Base-by-base conservation (phyloP, 1,284 basidiomycete genomes). In the Marasmius fiardii region DNA sequence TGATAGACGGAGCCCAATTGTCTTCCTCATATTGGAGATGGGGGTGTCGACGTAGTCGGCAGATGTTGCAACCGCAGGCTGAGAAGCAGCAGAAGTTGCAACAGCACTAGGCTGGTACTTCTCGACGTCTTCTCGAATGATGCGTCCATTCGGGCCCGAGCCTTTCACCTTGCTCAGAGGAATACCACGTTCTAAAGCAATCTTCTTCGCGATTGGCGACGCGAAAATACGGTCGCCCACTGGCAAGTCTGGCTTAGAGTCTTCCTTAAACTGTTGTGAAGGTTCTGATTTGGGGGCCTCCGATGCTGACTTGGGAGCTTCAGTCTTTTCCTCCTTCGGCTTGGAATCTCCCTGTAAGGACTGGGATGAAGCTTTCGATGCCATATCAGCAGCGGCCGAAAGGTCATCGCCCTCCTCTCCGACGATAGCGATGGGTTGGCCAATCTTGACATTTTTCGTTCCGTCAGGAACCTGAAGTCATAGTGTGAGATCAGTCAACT, bases 351-450 rank as follows among this genome's bases (percentile, higher is more conserved):
- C 63, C 57, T 73, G 69, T n/a, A 67, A 64, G 48, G 69, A 60
- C 43, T 70, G 67, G 7, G 72, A 64, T 14, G 78, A 62, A 23
- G 85, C 80, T 63, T 90, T 79, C 49, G 80, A 72, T n/a, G 91
- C 93, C 65, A 96, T 72, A 52, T 88, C 84, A 52, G 83, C 87
- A 2, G 90, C 93, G 56, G 81, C 88, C 20, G 93, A 88, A 54
- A 96, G 70, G 68, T 98, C 95, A 68, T 98, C 96, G 54, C 95
- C 95, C 70, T 95, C 91, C 73, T 98, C 95, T 50, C 81, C 95
- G 52, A 95, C 70, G 67, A 99, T 86, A 58, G 93, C 96, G 71
- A 98, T 98, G 60, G 88, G 75, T 20, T 85, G 81, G 61, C 95
- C 95, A 64, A 99, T 93, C 45, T 80, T 69, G 58, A 99, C 85